phyloP scores from a whole-genome alignment of 345 rosid genomes.

The Eucalyptus paniculata region DNA sequence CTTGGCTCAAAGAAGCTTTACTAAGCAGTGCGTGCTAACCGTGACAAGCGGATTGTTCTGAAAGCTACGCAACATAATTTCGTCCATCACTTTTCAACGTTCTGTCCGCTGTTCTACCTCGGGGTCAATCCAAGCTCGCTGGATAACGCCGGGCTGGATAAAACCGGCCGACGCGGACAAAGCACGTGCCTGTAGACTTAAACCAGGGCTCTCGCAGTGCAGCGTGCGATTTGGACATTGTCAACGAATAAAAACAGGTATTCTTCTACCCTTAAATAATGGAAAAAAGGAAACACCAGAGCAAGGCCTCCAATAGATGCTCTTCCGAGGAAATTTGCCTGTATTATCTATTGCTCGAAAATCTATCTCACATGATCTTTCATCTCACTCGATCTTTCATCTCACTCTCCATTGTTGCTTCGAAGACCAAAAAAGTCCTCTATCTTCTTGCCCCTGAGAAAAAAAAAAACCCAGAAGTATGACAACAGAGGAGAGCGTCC shows the following conservation, averaged over 20 bases:
- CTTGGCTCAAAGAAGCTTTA: not conserved
- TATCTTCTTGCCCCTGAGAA: not conserved
- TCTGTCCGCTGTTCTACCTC: too few relatives aligned
- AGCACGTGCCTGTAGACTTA: not conserved
- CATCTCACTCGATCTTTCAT: not conserved
- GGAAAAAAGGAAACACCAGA: accelerated
- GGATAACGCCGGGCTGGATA: too few relatives aligned
- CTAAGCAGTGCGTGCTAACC: not conserved
- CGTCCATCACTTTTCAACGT: too few relatives aligned
- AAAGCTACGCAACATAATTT: too few relatives aligned
- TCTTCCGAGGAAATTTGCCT: not conserved
- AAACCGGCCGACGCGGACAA: accelerated
- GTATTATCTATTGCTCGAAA: accelerated
- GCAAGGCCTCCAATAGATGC: not conserved
- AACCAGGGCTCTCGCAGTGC: accelerated
- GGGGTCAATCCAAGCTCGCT: too few relatives aligned
- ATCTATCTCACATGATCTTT: not conserved
- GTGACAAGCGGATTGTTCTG: too few relatives aligned
- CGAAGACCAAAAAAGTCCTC: not conserved
- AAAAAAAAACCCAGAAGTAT: not conserved
- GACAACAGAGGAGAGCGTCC: not conserved
- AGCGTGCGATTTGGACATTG: accelerated
- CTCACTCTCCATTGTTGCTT: not conserved
- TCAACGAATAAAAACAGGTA: not conserved
- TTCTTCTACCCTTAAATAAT: not conserved